These are phyloP conservation scores for Salinomyces thailandicus DNA, from an alignment of 2,329 filamentous ascomycete genomes.

Conservation along the genomic window DNA sequence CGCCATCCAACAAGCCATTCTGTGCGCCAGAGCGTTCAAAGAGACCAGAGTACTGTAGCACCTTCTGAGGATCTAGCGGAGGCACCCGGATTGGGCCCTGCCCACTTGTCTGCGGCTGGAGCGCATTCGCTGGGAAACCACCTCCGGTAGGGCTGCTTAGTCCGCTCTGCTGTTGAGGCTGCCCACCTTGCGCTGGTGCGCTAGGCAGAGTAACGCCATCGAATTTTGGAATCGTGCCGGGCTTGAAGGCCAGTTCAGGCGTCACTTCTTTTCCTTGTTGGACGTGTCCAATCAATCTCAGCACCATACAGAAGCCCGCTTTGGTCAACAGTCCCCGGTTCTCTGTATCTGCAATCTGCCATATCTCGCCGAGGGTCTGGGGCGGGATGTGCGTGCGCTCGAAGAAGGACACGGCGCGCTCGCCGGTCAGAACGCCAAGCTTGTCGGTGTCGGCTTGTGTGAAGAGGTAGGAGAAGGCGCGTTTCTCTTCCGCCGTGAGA, in stretches of 20 bases:
- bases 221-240: slow-evolving; percentile 83
- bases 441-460: slow-evolving; percentile 83
- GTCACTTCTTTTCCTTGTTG: slow-evolving; percentile 74
- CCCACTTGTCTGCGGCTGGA: slow-evolving; percentile 24
- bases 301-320: slow-evolving; percentile 81
- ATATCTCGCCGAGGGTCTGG: slow-evolving; percentile 87
- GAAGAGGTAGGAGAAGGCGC: slow-evolving; percentile 86
- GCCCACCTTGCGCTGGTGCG: slow-evolving; percentile 3
- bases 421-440: slow-evolving; percentile 88
- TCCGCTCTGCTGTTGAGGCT: slow-evolving; percentile 1
- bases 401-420: slow-evolving; percentile 94
- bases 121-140: slow-evolving; percentile 13
- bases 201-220: slow-evolving; percentile 55
- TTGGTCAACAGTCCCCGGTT: slow-evolving; percentile 91
- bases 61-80: slow-evolving; percentile 77
- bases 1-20: slow-evolving; percentile 63
- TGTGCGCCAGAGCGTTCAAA: slow-evolving; percentile 82
- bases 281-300: slow-evolving; percentile 90
- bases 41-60: slow-evolving; percentile 74
- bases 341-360: slow-evolving; percentile 96
- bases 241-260: slow-evolving; percentile 69
- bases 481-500: slow-evolving; percentile 83
- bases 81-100: slow-evolving; percentile 71
- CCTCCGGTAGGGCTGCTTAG: slow-evolving; percentile 15
- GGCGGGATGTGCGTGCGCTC: slow-evolving; percentile 87